Conservation (phyloP, 345 rosid species). For the Euclidium syriacum region DNA sequence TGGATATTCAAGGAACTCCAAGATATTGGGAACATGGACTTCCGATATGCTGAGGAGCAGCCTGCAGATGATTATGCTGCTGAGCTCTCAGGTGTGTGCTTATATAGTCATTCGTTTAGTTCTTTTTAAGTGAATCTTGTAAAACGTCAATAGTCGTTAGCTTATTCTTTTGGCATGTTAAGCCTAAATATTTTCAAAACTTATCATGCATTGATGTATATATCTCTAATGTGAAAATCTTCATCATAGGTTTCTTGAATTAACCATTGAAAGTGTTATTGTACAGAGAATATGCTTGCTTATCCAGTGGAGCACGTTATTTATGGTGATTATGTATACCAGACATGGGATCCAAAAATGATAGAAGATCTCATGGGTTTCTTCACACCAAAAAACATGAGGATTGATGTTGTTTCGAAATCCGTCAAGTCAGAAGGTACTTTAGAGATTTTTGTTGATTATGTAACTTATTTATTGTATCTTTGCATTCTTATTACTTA, state of each 20-base stretch:
- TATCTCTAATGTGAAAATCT: not conserved
- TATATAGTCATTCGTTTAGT: slow-evolving; percentile 12
- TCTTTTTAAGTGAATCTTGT: not conserved
- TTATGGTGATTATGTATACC: slow-evolving; percentile 72
- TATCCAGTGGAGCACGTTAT: slow-evolving; percentile 87
- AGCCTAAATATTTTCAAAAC: not conserved
- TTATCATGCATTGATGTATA: slow-evolving; percentile 9
- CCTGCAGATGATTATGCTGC: slow-evolving; percentile 98
- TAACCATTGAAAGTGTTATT: slow-evolving; percentile 5
- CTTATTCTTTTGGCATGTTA: slow-evolving; percentile 9
- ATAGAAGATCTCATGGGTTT: slow-evolving; percentile 53
- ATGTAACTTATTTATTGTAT: slow-evolving; percentile 1
- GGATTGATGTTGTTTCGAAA: slow-evolving; percentile 91
- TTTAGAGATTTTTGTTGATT: not conserved
- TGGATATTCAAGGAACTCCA: slow-evolving; percentile 99
- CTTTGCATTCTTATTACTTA: not conserved
- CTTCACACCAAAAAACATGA: slow-evolving; percentile 85
- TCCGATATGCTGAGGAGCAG: slow-evolving; percentile 89
- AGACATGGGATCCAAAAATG: slow-evolving; percentile 80
- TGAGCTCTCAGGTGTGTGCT: slow-evolving; percentile 74
- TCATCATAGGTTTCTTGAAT: not conserved
- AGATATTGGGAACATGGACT: slow-evolving; percentile 91
- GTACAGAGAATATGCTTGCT: slow-evolving; percentile 75
- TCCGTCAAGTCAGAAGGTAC: slow-evolving; percentile 61
- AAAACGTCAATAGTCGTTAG: not conserved